Conservation (phyloP, 352 stramenopile species). For the Pythium dissimile region DNA sequence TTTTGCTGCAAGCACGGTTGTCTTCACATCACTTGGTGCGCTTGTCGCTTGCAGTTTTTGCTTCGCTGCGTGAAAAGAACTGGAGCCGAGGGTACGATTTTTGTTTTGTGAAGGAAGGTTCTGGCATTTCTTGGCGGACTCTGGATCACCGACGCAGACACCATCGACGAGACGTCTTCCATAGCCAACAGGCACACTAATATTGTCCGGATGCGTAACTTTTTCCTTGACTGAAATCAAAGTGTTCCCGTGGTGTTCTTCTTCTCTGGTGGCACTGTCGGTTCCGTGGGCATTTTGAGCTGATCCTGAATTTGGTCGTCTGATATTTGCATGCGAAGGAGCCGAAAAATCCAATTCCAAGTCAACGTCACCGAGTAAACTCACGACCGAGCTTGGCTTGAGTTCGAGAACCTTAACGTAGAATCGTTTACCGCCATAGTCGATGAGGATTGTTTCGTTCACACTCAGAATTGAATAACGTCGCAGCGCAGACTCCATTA, state of each 20-base stretch:
- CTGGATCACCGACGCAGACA: constrained; percentile 5
- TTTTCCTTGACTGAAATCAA: no score
- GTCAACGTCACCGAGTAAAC: constrained; percentile 64
- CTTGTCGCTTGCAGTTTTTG: not conserved
- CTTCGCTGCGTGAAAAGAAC: constrained; percentile 13
- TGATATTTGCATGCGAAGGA: constrained; percentile 26
- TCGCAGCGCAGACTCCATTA: constrained; percentile 56
- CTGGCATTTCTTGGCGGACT: no score
- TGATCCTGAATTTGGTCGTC: constrained; percentile 16
- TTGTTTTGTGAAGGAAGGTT: no score
- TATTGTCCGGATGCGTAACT: no score
- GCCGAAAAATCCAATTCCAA: constrained; percentile 54
- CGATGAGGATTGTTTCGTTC: constrained; percentile 50
- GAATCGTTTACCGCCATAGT: constrained; percentile 40
- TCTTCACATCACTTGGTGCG: not conserved
- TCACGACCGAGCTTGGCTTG: constrained; percentile 40
- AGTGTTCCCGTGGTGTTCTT: no score
- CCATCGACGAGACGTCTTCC: constrained; percentile 14
- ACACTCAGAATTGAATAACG: constrained; percentile 52
- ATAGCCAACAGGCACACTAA: no score
- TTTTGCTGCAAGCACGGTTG: not conserved
- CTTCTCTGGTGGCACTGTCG: not conserved
- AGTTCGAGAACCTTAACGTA: constrained; percentile 51
- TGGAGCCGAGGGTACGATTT: not conserved
- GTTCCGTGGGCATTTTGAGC: not conserved